Evolutionary conservation across 1,139 yeast species (phyloP).

Genomic region (Diutina pseudorugosa): DNA sequence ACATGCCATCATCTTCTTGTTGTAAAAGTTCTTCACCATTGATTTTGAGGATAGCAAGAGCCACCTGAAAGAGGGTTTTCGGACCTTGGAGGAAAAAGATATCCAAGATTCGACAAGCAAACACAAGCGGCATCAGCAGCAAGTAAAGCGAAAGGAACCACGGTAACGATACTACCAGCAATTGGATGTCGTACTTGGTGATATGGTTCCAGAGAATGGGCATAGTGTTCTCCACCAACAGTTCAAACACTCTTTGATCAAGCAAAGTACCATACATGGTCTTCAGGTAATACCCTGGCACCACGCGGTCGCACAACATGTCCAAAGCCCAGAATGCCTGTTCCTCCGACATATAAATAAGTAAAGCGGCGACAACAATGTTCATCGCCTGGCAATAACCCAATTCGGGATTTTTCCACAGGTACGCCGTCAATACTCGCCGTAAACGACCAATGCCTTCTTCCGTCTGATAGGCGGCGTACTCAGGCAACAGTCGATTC

Average conservation of each 20-base stretch:
- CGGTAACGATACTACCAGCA: constrained; percentile 90
- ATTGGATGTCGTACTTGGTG: constrained; percentile 66
- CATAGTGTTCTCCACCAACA: constrained; percentile 79
- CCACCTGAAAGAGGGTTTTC: constrained; percentile 82
- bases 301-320: constrained; percentile 69
- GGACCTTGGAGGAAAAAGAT: constrained; percentile 88
- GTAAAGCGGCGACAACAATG: constrained; percentile 85
- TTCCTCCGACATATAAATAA: constrained; percentile 92
- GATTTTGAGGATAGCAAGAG: constrained; percentile 73
- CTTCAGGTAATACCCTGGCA: constrained; percentile 93
- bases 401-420: constrained; percentile 95
- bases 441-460: constrained; percentile 82
- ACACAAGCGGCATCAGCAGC: constrained; percentile 89
- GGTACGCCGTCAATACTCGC: constrained; percentile 82
- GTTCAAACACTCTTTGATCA: constrained; percentile 90
- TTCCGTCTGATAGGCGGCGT: constrained; percentile 78
- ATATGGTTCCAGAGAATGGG: constrained; percentile 85
- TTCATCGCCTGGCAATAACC: constrained; percentile 99
- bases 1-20: constrained; percentile 86
- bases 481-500: constrained; percentile 89
- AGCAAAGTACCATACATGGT: constrained; percentile 96
- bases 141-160: constrained; percentile 91
- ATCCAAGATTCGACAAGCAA: constrained; percentile 86
- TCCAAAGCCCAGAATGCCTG: constrained; percentile 94
- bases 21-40: constrained; percentile 75